Percentiles rank a stretch among this genome's conserved stretches.
These are phyloP conservation scores for Trametes gibbosa DNA, from an alignment of 768 basidiomycete species.

Conservation along the genomic window DNA sequence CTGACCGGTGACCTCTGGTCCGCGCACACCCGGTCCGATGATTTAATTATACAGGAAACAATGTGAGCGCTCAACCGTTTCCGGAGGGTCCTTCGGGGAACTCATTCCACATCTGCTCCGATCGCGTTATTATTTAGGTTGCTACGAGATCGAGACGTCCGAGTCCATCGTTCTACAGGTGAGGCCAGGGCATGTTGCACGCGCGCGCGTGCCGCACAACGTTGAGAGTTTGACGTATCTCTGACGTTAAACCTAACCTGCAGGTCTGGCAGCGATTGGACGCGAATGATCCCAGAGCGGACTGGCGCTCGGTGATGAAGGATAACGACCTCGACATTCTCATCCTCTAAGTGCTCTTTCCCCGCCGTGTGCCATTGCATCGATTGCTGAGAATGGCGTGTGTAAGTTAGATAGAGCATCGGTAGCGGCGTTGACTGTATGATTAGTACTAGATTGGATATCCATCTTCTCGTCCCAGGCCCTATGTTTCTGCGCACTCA, in stretches of 20 bases:
- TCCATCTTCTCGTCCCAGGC: neutral
- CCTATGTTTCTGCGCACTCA: neutral
- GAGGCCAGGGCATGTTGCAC: conserved; percentile 20
- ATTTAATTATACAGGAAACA: conserved; percentile 24
- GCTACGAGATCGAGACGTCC: conserved; percentile 38
- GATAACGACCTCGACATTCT: conserved; percentile 29
- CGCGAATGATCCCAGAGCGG: conserved; percentile 29
- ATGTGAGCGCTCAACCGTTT: conserved; percentile 22
- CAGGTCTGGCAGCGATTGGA: conserved; percentile 37
- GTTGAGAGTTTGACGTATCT: conserved; percentile 9
- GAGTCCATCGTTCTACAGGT: conserved; percentile 35
- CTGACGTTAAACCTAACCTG: conserved; percentile 7
- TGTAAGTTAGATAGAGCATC: conserved; percentile 14
- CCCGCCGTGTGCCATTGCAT: neutral
- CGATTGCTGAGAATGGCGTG: conserved; percentile 3
- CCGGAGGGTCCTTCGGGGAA: conserved; percentile 7
- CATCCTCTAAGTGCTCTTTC: conserved; percentile 20
- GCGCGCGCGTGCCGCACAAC: neutral
- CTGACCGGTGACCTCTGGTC: conserved; percentile 10
- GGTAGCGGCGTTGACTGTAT: conserved; percentile 7
- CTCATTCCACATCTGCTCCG: neutral
- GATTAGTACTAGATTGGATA: conserved; percentile 13
- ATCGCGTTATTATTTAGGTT: conserved; percentile 24
- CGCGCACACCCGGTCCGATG: conserved; percentile 11
- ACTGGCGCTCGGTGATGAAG: conserved; percentile 37